Percentiles rank a stretch among this genome's conserved stretches.
Evolutionary conservation across 768 basidiomycete species (phyloP).

Genomic region (Ramaria sp.): DNA sequence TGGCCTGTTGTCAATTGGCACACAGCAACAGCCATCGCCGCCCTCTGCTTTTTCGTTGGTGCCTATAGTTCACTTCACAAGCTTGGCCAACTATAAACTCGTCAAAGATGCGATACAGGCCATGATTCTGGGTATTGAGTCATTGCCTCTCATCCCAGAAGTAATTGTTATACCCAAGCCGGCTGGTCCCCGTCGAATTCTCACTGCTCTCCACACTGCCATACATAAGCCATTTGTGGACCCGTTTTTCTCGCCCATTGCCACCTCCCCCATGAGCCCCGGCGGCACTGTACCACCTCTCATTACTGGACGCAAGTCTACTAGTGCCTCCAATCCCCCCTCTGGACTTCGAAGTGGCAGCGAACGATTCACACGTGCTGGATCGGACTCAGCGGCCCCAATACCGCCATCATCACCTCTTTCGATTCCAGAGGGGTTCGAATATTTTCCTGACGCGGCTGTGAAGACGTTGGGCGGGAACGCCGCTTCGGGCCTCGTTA

Average conservation of each 20-base stretch:
- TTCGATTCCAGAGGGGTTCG: constrained; percentile 57
- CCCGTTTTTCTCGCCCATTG: constrained; percentile 89
- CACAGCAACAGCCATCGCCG: constrained; percentile 17
- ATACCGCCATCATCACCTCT: constrained; percentile 59
- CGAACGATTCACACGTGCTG: constrained; percentile 54
- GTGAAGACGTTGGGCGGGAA: constrained; percentile 55
- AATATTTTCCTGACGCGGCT: constrained; percentile 62
- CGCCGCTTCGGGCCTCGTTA: constrained; percentile 76
- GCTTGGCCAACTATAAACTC: constrained; percentile 76
- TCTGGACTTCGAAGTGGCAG: constrained; percentile 43
- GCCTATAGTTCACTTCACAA: constrained; percentile 85
- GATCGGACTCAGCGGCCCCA: constrained; percentile 25
- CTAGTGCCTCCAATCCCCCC: constrained; percentile 30
- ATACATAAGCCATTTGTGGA: constrained; percentile 80
- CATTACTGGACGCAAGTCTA: constrained; percentile 36
- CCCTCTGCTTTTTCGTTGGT: constrained; percentile 18
- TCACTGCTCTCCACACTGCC: constrained; percentile 89
- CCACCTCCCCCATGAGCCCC: constrained; percentile 82
- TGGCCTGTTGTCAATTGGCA: constrained; percentile 24
- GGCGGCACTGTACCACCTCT: constrained; percentile 35
- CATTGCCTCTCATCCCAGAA: constrained; percentile 55
- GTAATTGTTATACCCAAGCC: constrained; percentile 97
- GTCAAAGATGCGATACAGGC: constrained; percentile 81
- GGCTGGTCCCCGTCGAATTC: constrained; percentile 84
- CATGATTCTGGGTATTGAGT: constrained; percentile 38